Conservation (phyloP, 2,329 filamentous ascomycete species). For the Neopestalotiopsis sp. region DNA sequence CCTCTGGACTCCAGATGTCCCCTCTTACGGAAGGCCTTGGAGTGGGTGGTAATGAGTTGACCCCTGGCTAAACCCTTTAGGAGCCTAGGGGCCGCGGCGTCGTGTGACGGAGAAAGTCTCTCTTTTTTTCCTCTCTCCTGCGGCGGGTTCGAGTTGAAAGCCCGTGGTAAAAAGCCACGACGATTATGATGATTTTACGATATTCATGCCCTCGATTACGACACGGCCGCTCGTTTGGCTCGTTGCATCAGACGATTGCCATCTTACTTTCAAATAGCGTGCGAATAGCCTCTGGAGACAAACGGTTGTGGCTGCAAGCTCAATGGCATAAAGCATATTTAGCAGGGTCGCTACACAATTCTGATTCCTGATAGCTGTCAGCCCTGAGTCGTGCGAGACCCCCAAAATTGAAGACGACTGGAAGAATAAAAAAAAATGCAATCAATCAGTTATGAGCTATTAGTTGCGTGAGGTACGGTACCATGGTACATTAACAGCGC, state of each 20-base stretch:
- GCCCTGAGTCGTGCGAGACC: not conserved
- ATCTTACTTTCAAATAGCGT: too few species aligned
- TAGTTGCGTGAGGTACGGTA: not conserved
- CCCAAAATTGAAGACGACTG: not conserved
- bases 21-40: not conserved
- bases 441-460: not conserved
- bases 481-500: not conserved
- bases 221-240: too few species aligned
- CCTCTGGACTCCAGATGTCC: not conserved
- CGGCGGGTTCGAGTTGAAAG: not conserved
- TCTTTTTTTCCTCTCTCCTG: not conserved
- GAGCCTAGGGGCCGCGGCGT: not conserved
- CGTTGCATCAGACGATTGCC: too few species aligned
- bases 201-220: not conserved
- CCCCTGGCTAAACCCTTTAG: conserved; percentile 1
- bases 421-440: not conserved
- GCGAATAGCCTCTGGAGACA: too few species aligned
- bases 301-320: too few species aligned
- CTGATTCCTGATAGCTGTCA: not conserved
- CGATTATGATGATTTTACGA: not conserved
- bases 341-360: too few species aligned
- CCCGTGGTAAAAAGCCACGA: not conserved
- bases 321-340: too few species aligned
- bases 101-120: not conserved
- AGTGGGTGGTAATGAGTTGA: conserved; percentile 2